Evolutionary conservation across 139 green algal genomes (phyloP).

Genomic region (Chloropicon primus): DNA sequence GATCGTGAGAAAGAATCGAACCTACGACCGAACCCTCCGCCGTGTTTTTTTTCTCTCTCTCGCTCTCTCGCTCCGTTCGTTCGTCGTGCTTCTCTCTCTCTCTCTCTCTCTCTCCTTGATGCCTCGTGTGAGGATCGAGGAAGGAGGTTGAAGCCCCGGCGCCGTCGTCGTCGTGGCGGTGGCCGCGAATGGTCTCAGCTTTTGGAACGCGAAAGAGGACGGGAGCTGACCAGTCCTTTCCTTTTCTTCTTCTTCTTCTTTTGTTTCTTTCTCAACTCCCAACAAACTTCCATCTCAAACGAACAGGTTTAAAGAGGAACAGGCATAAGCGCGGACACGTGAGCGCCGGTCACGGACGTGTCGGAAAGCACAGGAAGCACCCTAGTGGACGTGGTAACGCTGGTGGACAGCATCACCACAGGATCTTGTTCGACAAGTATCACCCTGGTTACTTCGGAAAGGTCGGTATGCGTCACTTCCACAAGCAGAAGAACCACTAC

Average conservation of each 20-base stretch:
- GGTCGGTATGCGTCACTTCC: conserved; percentile 98
- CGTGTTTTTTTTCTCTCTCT: no score
- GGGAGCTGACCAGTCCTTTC: background rate
- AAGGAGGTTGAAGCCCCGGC: no score
- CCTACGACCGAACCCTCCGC: no score
- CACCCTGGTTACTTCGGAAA: conserved; percentile 95
- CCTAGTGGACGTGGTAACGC: conserved; percentile 94
- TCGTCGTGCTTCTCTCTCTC: background rate
- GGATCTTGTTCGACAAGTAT: conserved; percentile 98
- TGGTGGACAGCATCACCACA: conserved; percentile 97
- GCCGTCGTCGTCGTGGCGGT: no score
- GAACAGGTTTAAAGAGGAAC: conserved; percentile 69
- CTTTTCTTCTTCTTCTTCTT: no score
- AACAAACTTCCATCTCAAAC: conserved; percentile 3
- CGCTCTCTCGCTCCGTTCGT: background rate
- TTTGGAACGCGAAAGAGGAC: no score
- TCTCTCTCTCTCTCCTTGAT: background rate
- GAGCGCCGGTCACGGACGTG: conserved; percentile 86
- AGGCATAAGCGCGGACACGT: conserved; percentile 98
- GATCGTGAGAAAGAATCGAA: no score
- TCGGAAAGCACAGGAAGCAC: conserved; percentile 99
- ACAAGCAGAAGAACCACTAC: conserved; percentile 89
- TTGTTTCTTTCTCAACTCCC: no score
- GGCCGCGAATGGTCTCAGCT: no score
- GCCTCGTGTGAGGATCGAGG: no score